phyloP scores from a whole-genome alignment of 768 basidiomycete genomes.

The Podaxis carcinomalis region DNA sequence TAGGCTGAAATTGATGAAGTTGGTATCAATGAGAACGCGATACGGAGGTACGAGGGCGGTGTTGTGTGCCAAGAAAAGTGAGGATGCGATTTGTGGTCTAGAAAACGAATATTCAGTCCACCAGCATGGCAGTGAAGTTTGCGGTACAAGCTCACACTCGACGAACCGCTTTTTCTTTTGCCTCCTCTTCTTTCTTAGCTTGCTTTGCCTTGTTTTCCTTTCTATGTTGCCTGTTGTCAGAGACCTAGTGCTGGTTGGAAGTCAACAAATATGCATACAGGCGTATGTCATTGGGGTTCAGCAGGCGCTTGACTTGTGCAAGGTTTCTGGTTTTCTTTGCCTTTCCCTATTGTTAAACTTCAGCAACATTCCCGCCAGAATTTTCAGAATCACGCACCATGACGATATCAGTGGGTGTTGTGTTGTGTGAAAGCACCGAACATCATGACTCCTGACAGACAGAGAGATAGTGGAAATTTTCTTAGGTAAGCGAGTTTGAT shows the following conservation, averaged over 20 bases:
- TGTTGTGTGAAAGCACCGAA: not conserved
- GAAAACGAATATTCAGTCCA: not conserved
- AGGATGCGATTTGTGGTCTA: constrained; percentile 85
- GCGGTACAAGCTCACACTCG: constrained; percentile 59
- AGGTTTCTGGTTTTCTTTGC: constrained; percentile 95
- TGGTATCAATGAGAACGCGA: constrained; percentile 96
- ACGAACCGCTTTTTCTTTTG: constrained; percentile 72
- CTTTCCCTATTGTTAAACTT: constrained; percentile 55
- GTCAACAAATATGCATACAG: constrained; percentile 42
- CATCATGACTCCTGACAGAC: not conserved
- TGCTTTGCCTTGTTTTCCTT: constrained; percentile 94
- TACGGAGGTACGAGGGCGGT: constrained; percentile 95
- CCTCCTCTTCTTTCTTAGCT: constrained; percentile 77
- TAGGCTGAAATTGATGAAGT: constrained; percentile 98
- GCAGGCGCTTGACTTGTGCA: constrained; percentile 87
- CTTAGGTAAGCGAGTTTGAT: constrained; percentile 2
- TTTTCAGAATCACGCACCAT: not conserved
- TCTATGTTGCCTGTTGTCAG: constrained; percentile 35
- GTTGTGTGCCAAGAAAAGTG: constrained; percentile 93
- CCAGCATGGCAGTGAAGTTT: not conserved
- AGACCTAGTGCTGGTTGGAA: constrained; percentile 8
- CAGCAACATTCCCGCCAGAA: not conserved
- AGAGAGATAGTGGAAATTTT: not conserved
- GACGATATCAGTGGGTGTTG: not conserved
- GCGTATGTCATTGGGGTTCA: constrained; percentile 91